Base-by-base conservation (phyloP, 78 protist genomes). In the Dictyostelium discoideum region DNA sequence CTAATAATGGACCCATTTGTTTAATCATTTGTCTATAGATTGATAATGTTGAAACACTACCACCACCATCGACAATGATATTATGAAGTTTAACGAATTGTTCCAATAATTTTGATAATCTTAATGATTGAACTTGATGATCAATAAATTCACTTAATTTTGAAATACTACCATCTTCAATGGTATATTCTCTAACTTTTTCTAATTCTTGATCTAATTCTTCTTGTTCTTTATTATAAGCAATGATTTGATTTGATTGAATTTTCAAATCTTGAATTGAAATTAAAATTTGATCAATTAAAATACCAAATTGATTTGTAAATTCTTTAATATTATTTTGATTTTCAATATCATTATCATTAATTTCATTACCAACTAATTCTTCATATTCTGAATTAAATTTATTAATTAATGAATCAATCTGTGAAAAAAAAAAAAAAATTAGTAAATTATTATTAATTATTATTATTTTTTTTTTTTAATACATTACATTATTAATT, bases 1-100 rank as follows among this genome's bases (percentile, higher is more conserved):
- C n/a, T n/a, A 95, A 50, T 29, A 93, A 22, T 85, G 96, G 96
- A 6, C 72, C 32, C 9, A 86, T 20, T 48, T 73, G 81, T 29
- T 67, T 32, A 8, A 90, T 11, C 87, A 80, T 90, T 22, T 24
- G 18, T 46, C 81, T 80, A 18, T 42, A 69, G 11, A 72, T 37
- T 37, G 29, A 18, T 13, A 50, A 5, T 9, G 57, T 67, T 44
- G 42, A 26, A 26, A 48, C 13, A 26, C 26, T 37, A 37, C 39
- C 57, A 3, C 13, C 8, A 29, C 40, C 54, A 46, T 46, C 37
- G 24, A 79, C 77, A n/a, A 90, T 13, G 44, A 72, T 26, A 18
- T 10, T 24, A 50, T 77, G 88, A 42, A 90, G 82, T 13, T 29
- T 50, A 20, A 39, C 84, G 4, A 90, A 73, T 39, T 26, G 39